Conservation (phyloP, 169 alveolate genomes). For the Plasmodium berghei region DNA sequence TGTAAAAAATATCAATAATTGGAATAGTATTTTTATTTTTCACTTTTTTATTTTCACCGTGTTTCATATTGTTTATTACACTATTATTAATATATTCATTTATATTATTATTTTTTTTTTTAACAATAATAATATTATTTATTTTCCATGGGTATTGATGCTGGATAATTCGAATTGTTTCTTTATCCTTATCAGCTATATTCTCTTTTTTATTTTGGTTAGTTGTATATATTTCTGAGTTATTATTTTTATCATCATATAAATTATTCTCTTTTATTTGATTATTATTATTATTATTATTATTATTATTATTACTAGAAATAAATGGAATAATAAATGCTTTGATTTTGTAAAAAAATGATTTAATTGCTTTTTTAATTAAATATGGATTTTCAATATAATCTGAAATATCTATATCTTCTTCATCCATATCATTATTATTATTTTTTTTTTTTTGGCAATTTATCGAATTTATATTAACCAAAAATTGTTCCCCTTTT, state of each 20-base stretch:
- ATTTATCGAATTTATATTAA: slow-evolving; percentile 39
- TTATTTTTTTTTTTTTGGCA: slow-evolving; percentile 13
- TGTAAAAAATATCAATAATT: not conserved
- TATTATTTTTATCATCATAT: too few relatives aligned
- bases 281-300: not conserved
- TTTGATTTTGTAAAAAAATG: slow-evolving; percentile 27
- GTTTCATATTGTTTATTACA: not conserved
- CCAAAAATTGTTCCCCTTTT: slow-evolving; percentile 30
- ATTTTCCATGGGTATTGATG: slow-evolving; percentile 39
- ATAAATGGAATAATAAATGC: slow-evolving; percentile 26
- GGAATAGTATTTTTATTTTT: not conserved
- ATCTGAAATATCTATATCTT: slow-evolving; percentile 35
- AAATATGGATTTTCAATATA: slow-evolving; percentile 70
- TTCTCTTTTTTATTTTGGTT: not conserved
- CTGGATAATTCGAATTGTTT: slow-evolving; percentile 17
- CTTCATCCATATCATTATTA: slow-evolving; percentile 19
- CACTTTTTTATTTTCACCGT: not conserved
- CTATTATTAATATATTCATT: not conserved
- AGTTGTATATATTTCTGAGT: too few relatives aligned
- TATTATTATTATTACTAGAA: slow-evolving; percentile 7
- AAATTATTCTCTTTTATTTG: not conserved
- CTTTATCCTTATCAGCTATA: slow-evolving; percentile 10
- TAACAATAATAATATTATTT: slow-evolving; percentile 49
- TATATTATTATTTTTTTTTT: slow-evolving; percentile 17
- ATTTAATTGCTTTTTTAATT: slow-evolving; percentile 48